Base-by-base conservation (phyloP, 78 protist species). In the Blattamonas nauphoetae region DNA sequence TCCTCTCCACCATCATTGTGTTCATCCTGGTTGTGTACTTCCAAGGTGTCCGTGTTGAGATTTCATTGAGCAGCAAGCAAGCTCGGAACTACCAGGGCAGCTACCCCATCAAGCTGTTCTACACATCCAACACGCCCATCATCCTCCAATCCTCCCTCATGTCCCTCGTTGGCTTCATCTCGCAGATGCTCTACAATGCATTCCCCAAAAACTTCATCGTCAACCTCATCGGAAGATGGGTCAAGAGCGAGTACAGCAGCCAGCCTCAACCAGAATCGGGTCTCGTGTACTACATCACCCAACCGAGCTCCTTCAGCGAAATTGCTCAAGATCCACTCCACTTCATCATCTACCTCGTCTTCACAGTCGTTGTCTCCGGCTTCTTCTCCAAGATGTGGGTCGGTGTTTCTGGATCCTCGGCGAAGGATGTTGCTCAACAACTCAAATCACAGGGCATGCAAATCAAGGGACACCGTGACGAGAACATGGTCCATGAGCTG, bases 71-170 rank as follows among this genome's bases (percentile, higher is more conserved):
- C 42, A 64, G 43, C 46, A 55, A 45, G 42, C 6, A 45, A 42
- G 0, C 45, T 36, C 90, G 91, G 41, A 91, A 91, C 45, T 41
- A 43, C 45, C 84, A 86, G 71, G 97, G 94, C 35, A 42, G 92
- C 1, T 97, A 98, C 95, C 99, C 99, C 80, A 98, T 98, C 93
- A 98, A 98, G 92, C 94, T 98, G 82, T 98, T 98, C 96, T 98
- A 98, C 97, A 98, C 99, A 33, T 93, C 98, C 80, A 98, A 97
- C 96, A 97, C 97, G 88, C 99, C 99, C 82, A 96, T 98, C 93
- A 97, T 98, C 91, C 94, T 98, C 63, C 99, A 97, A 92, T 87
- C 96, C 33, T 99, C 99, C 55, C 92, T 98, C 42, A 94, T 96
- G 35, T 90, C 97, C 89, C 94, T 97, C 94, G 86, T 96, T 45